Base-by-base conservation (phyloP, 345 rosid species). In the Citropsis articulata region DNA sequence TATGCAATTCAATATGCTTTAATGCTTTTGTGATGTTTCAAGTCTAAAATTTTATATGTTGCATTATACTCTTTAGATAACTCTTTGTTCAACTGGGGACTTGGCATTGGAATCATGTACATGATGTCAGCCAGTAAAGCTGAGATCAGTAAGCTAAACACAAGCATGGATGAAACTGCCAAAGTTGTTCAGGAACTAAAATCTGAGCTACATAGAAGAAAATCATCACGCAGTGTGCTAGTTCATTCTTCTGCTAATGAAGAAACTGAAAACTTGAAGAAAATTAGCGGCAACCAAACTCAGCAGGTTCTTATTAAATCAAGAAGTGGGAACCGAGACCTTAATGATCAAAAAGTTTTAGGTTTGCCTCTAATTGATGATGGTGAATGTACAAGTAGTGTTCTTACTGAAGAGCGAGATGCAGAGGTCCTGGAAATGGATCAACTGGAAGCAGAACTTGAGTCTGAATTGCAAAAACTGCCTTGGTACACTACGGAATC, bases 361-460 rank as follows among this genome's bases (percentile, higher is more conserved):
- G 76, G 78, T 59, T 50, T 80, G 5, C 71, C 82, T 10, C 16
- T 72, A 61, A 40, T 72, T 56, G 90, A 87, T 28, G 93, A 90
- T 79, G 89, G 84, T 77, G 95, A 88, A 75, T 88, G 85, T 81
- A 86, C 89, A 4, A 92, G 97, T 77, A 95, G 98, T 35, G 91
- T 93, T 82, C 88, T 95, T 65, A 95, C 98, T 0, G 97, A 91
- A 72, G 98, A 93, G 85, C 89, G 83, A 66, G 92, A 87, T 69
- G 74, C 64, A 24, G 92, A 86, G 85, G 69, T 73, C 19, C 71
- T 78, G 33, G 95, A 92, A 84, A 91, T 92, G 90, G 90, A 87
- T 81, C 89, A 83, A 69, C 84, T 93, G 83, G 98, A 88, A 87
- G 90, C 93, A 78, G 98, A 93, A 81, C 89, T 95, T 21, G 91